These are phyloP conservation scores for Asparagopsis taxiformis DNA, from an alignment of 31 red algal species.

Conservation along the genomic window DNA sequence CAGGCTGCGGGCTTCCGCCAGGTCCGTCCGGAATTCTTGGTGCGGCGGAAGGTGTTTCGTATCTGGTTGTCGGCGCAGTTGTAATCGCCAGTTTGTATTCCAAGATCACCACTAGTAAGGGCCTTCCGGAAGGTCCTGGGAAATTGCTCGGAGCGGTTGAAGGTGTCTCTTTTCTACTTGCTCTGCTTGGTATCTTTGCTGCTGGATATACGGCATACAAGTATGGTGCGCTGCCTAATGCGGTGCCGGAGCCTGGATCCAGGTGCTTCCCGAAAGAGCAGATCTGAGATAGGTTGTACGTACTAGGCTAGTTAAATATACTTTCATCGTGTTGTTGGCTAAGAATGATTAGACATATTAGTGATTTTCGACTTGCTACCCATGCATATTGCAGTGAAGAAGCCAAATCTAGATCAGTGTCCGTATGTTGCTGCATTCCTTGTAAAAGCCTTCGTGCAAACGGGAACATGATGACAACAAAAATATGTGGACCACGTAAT, in stretches of 20 bases:
- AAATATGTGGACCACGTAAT: no score
- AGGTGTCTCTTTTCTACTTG: conserved; percentile 35
- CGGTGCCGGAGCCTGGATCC: conserved; percentile 17
- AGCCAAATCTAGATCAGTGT: no score
- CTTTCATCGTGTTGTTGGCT: no score
- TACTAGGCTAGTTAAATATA: no score
- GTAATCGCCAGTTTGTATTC: conserved; percentile 8
- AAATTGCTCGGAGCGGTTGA: conserved; percentile 52
- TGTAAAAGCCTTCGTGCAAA: no score
- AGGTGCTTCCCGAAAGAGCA: conserved; percentile 8
- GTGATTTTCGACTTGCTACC: no score
- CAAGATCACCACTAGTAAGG: conserved; percentile 42
- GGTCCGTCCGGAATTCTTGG: conserved; percentile 47
- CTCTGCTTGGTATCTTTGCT: background rate
- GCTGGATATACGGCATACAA: conserved; percentile 25
- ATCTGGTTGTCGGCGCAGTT: conserved; percentile 27
- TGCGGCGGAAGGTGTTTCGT: conserved; percentile 51
- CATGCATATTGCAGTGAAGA: no score
- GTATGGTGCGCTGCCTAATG: conserved; percentile 31
- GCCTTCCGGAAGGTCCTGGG: conserved; percentile 38
- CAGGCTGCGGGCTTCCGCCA: conserved; percentile 57
- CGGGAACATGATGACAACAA: no score
- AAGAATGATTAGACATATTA: no score
- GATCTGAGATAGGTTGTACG: background rate
- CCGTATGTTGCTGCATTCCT: no score